Evolutionary conservation across 1,284 basidiomycete genomes (phyloP).

Genomic region (Vanrija sp.): DNA sequence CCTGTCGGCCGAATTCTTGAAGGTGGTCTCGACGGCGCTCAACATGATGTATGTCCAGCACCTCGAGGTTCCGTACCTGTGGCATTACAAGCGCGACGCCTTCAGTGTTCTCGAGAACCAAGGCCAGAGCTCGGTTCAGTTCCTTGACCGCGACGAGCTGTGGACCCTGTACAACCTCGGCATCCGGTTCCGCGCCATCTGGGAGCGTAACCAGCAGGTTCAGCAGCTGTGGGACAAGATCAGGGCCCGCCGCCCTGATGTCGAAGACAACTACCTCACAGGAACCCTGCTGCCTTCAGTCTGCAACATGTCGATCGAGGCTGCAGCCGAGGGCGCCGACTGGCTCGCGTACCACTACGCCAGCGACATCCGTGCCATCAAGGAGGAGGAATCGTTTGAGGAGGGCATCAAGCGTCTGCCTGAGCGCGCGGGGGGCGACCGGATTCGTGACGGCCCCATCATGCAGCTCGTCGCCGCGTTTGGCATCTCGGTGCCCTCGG

Average conservation of each 20-base stretch:
- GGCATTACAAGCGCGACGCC: constrained; percentile 80
- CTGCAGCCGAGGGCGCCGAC: constrained; percentile 85
- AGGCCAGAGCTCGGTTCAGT: constrained; percentile 51
- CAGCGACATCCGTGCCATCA: constrained; percentile 60
- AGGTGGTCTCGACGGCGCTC: constrained; percentile 75
- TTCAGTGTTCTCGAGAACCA: constrained; percentile 41
- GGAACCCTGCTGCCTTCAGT: constrained; percentile 34
- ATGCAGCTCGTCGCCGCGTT: constrained; percentile 42
- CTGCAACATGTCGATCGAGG: constrained; percentile 62
- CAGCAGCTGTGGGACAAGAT: constrained; percentile 59
- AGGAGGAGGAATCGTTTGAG: constrained; percentile 61
- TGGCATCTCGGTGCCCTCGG: constrained; percentile 33
- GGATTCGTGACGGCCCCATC: constrained; percentile 36
- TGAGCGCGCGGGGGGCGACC: constrained; percentile 24
- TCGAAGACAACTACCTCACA: constrained; percentile 43
- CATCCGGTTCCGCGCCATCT: constrained; percentile 77
- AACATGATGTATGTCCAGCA: constrained; percentile 81
- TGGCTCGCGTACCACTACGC: constrained; percentile 83
- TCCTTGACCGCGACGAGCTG: constrained; percentile 72
- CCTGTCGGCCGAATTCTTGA: constrained; percentile 66
- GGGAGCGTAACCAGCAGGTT: constrained; percentile 67
- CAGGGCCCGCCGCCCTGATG: constrained; percentile 29
- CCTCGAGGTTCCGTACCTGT: constrained; percentile 91
- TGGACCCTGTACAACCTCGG: constrained; percentile 85
- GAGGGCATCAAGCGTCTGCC: constrained; percentile 54